Conservation (phyloP, 768 basidiomycete genomes). For the Boletales sp. region DNA sequence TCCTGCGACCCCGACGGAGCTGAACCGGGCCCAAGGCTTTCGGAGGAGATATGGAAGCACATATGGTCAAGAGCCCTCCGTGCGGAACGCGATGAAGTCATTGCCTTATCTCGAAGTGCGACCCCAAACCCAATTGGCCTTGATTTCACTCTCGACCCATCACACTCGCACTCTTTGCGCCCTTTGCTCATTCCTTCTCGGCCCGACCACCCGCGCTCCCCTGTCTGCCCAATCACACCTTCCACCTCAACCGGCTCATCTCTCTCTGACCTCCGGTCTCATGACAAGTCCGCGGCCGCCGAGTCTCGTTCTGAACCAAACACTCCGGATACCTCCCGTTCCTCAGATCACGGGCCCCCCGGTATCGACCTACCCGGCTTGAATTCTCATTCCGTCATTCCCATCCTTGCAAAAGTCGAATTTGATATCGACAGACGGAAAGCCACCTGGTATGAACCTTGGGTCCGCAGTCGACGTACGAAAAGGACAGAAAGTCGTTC, state of each 20-base stretch:
- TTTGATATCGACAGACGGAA: constrained; percentile 85
- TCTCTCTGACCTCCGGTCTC: constrained; percentile 44
- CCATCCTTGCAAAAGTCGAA: constrained; percentile 90
- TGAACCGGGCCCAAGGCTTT: constrained; percentile 75
- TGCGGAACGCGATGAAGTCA: constrained; percentile 49
- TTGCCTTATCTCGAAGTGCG: constrained; percentile 30
- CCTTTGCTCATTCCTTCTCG: constrained; percentile 46
- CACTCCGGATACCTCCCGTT: constrained; percentile 53
- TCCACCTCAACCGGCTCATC: constrained; percentile 52
- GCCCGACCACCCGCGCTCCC: constrained; percentile 37
- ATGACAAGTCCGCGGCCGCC: constrained; percentile 46
- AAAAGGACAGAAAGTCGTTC: constrained; percentile 50
- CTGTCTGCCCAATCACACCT: constrained; percentile 32
- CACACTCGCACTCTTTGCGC: constrained; percentile 35
- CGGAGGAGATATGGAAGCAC: constrained; percentile 84
- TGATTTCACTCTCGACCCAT: constrained; percentile 36
- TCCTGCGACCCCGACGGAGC: constrained; percentile 34
- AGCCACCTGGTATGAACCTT: constrained; percentile 85
- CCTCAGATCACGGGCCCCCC: constrained; percentile 36
- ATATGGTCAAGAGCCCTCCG: constrained; percentile 75
- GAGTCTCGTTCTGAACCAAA: constrained; percentile 46
- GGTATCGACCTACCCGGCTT: constrained; percentile 67
- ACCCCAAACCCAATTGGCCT: constrained; percentile 42
- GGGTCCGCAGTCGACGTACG: constrained; percentile 62
- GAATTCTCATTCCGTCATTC: constrained; percentile 60